Evolutionary conservation across 371 early-diverging fungal species (phyloP).

Genomic region (Rhizopus sp.): DNA sequence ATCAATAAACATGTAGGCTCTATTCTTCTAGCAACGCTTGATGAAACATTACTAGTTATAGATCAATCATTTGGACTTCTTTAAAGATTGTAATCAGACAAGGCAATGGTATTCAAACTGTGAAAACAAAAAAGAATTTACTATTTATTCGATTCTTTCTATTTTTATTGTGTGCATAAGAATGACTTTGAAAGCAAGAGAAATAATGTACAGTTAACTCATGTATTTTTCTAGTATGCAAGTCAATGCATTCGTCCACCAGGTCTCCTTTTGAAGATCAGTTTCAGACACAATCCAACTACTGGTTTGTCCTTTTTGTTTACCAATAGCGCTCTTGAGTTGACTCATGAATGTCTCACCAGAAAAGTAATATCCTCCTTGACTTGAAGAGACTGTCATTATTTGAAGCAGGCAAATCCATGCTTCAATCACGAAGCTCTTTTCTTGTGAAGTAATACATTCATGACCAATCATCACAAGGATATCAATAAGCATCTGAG

Average conservation of each 20-base stretch:
- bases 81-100: too few species aligned
- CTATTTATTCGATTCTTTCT: conserved; percentile 10
- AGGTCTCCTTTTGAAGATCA: conserved; percentile 7
- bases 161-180: neutral
- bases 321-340: conserved; percentile 6
- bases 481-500: conserved; percentile 13
- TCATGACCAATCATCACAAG: conserved; percentile 19
- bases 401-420: conserved; percentile 23
- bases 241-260: conserved; percentile 14
- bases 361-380: conserved; percentile 12
- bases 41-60: too few species aligned
- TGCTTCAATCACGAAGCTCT: conserved; percentile 13
- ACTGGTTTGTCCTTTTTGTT: neutral
- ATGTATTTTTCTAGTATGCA: conserved; percentile 14
- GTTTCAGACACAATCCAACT: neutral
- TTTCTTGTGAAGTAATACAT: neutral
- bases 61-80: too few species aligned
- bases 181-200: too few species aligned
- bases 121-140: conserved; percentile 13
- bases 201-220: neutral
- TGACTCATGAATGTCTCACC: conserved; percentile 12
- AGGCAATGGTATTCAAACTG: too few species aligned
- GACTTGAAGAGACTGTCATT: conserved; percentile 18
- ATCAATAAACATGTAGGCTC: too few species aligned
- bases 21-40: too few species aligned